Percentiles rank a stretch among this genome's conserved stretches.
Conservation (phyloP, 768 basidiomycete genomes). For the Albatrellus ellisii region DNA sequence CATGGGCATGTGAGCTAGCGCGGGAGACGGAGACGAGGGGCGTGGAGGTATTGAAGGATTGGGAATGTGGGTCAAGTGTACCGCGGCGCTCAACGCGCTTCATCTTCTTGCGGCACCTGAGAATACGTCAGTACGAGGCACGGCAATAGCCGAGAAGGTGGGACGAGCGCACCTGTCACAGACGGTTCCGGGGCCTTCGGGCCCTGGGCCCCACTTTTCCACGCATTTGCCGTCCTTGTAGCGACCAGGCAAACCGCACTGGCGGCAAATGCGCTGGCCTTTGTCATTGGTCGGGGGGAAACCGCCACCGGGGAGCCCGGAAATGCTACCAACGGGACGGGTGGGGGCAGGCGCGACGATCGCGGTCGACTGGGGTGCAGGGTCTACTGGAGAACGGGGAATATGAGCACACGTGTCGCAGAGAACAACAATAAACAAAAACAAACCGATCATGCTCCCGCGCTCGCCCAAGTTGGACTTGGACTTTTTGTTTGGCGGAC, state of each 20-base stretch:
- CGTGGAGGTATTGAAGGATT: slow-evolving; percentile 5
- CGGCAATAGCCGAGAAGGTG: slow-evolving; percentile 17
- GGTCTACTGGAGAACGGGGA: not conserved
- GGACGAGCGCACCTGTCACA: slow-evolving; percentile 38
- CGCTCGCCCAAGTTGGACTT: too few relatives aligned
- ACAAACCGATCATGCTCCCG: slow-evolving; percentile 17
- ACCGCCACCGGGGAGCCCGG: slow-evolving; percentile 18
- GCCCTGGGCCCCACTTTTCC: slow-evolving; percentile 76
- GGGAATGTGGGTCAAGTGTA: slow-evolving; percentile 30
- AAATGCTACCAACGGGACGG: slow-evolving; percentile 15
- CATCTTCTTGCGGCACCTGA: slow-evolving; percentile 61
- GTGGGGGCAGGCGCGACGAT: slow-evolving; percentile 4
- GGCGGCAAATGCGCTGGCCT: slow-evolving; percentile 56
- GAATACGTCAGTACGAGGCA: not conserved
- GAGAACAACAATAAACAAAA: slow-evolving; percentile 7
- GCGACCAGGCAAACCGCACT: slow-evolving; percentile 53
- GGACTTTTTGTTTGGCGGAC: slow-evolving; percentile 56
- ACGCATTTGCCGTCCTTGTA: slow-evolving; percentile 77
- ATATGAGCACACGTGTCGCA: not conserved
- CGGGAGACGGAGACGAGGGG: slow-evolving; percentile 1
- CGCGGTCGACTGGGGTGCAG: slow-evolving; percentile 1
- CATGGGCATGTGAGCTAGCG: slow-evolving; percentile 6
- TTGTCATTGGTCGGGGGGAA: slow-evolving; percentile 25
- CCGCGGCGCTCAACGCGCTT: slow-evolving; percentile 64
- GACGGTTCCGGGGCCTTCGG: slow-evolving; percentile 67